Evolutionary conservation across 2,329 filamentous ascomycete genomes (phyloP).

Genomic region (Trichoderma lentiforme): DNA sequence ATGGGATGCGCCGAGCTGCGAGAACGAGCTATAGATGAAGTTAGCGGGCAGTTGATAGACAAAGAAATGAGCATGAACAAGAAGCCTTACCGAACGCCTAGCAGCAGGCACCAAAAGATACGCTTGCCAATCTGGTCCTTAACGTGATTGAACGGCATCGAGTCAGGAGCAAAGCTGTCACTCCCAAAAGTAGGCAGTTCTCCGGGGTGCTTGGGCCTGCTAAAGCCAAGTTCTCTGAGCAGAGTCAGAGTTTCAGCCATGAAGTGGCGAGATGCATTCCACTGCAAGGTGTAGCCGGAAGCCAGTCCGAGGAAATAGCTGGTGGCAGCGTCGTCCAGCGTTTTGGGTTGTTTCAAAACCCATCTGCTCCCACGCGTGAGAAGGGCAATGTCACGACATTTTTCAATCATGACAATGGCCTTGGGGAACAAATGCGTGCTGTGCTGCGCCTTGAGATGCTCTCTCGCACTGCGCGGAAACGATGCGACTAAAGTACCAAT

Average conservation of each 20-base stretch:
- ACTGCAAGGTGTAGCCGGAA: conserved; percentile 65
- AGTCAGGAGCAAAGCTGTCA: conserved; percentile 38
- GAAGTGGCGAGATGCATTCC: conserved; percentile 65
- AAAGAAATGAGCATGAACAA: neutral
- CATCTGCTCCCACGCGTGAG: conserved; percentile 60
- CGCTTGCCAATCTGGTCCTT: conserved; percentile 71
- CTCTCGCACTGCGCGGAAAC: conserved; percentile 67
- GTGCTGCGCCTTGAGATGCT: conserved; percentile 65
- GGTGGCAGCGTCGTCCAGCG: conserved; percentile 59
- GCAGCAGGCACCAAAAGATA: conserved; percentile 81
- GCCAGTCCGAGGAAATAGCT: conserved; percentile 72
- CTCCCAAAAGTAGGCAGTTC: conserved; percentile 40
- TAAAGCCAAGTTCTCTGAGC: conserved; percentile 63
- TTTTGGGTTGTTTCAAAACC: conserved; percentile 45
- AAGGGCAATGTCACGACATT: conserved; percentile 67
- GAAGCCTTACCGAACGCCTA: conserved; percentile 59
- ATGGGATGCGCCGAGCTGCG: conserved; percentile 70
- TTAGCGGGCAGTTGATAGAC: neutral
- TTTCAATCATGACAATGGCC: conserved; percentile 65
- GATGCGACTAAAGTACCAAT: conserved; percentile 70
- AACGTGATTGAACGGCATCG: conserved; percentile 61
- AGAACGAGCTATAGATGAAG: conserved; percentile 58
- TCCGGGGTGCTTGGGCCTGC: conserved; percentile 49
- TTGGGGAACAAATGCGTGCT: conserved; percentile 64
- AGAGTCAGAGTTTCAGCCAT: conserved; percentile 70